Percentiles rank a stretch among this genome's conserved stretches.
These are phyloP conservation scores for Phialophora expanda DNA, from an alignment of 2,329 filamentous ascomycete species.

Conservation along the genomic window DNA sequence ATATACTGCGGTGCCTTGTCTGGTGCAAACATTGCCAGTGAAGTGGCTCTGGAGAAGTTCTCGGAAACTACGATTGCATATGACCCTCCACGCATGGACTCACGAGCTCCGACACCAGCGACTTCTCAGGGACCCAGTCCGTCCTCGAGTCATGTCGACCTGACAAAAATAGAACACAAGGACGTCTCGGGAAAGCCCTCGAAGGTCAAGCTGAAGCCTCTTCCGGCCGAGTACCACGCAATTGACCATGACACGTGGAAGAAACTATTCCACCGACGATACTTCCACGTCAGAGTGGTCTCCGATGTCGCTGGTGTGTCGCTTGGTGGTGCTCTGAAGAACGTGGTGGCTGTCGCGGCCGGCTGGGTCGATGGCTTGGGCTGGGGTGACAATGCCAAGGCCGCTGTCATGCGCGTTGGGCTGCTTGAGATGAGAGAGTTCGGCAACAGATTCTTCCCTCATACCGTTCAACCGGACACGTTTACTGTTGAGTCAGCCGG, in stretches of 20 bases:
- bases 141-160: conserved; percentile 57
- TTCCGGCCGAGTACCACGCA: conserved; percentile 82
- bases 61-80: conserved; percentile 97
- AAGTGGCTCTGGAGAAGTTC: conserved; percentile 95
- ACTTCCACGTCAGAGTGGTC: conserved; percentile 96
- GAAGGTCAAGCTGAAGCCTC: conserved; percentile 71
- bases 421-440: conserved; percentile 97
- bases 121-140: conserved; percentile 59
- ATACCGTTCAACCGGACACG: conserved; percentile 78
- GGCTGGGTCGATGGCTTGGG: conserved; percentile 94
- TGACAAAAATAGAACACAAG: conserved; percentile 64
- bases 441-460: conserved; percentile 87
- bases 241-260: conserved; percentile 84
- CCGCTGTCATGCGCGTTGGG: conserved; percentile 96
- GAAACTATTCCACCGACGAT: conserved; percentile 89
- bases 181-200: conserved; percentile 71
- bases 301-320: conserved; percentile 96
- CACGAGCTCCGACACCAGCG: conserved; percentile 70
- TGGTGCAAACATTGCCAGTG: conserved; percentile 93
- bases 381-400: conserved; percentile 98
- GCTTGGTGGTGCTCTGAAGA: conserved; percentile 92
- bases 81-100: conserved; percentile 88
- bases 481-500: conserved; percentile 98
- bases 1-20: conserved; percentile 97
- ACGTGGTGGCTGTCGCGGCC: conserved; percentile 90